Evolutionary conservation across 2,329 filamentous ascomycete species (phyloP).

Genomic region (Alternaria dauci): DNA sequence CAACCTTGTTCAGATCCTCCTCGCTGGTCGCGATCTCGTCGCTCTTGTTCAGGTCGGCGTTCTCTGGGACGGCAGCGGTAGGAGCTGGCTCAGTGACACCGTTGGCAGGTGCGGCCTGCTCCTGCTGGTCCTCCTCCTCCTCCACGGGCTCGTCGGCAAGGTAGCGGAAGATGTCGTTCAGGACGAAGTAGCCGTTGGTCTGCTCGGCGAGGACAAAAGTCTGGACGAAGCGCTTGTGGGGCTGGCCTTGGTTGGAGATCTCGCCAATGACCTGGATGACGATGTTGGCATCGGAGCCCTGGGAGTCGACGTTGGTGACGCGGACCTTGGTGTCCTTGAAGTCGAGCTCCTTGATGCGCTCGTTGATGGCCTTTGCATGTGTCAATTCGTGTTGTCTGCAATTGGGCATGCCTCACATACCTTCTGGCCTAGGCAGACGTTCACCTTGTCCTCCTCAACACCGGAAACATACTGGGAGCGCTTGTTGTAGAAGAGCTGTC

Average conservation of each 20-base stretch:
- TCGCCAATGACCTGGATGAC: slow-evolving; percentile 98
- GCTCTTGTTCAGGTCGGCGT: slow-evolving; percentile 43
- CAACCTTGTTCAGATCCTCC: slow-evolving; percentile 63
- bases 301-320: slow-evolving; percentile 96
- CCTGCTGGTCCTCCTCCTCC: slow-evolving; percentile 62
- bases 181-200: slow-evolving; percentile 95
- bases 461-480: slow-evolving; percentile 94
- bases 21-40: slow-evolving; percentile 51
- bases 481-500: slow-evolving; percentile 89
- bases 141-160: slow-evolving; percentile 80
- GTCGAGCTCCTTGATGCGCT: slow-evolving; percentile 90
- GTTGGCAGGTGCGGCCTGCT: slow-evolving; percentile 45
- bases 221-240: slow-evolving; percentile 96
- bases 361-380: slow-evolving; percentile 78
- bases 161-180: slow-evolving; percentile 98
- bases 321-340: slow-evolving; percentile 99
- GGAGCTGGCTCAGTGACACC: slow-evolving; percentile 54
- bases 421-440: slow-evolving; percentile 85
- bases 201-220: slow-evolving; percentile 97
- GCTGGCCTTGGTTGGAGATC: slow-evolving; percentile 90
- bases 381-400: slow-evolving; percentile 7
- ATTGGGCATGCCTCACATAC: slow-evolving; percentile 62
- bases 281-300: slow-evolving; percentile 91
- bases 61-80: slow-evolving; percentile 43
- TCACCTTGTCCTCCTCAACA: slow-evolving; percentile 85